Evolutionary conservation across 2,329 filamentous ascomycete genomes (phyloP).

Genomic region (Ophiostoma populinum): DNA sequence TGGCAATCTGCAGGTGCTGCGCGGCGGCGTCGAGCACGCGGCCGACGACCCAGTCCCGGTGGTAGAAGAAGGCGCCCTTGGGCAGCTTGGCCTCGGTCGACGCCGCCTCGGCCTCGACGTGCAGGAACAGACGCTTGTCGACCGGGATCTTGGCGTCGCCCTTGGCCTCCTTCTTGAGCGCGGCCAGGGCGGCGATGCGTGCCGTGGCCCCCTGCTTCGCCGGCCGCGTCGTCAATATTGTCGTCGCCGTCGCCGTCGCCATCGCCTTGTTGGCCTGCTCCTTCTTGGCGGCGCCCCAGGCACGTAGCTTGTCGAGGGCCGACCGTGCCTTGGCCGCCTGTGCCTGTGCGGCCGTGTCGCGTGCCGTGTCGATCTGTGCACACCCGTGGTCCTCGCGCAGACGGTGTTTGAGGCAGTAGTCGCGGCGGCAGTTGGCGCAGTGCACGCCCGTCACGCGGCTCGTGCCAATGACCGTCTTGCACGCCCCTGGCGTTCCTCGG

Average conservation of each 20-base stretch:
- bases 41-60: slow-evolving; percentile 77
- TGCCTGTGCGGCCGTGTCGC: slow-evolving; percentile 20
- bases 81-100: slow-evolving; percentile 73
- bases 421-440: slow-evolving; percentile 52
- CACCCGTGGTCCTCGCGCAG: slow-evolving; percentile 73
- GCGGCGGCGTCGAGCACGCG: slow-evolving; percentile 65
- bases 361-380: slow-evolving; percentile 39
- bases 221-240: too few relatives aligned
- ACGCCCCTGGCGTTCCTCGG: slow-evolving; percentile 24
- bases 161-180: slow-evolving; percentile 73
- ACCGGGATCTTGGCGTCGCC: slow-evolving; percentile 66
- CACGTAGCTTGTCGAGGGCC: slow-evolving; percentile 59
- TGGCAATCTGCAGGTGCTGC: slow-evolving; percentile 59
- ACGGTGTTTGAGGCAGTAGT: slow-evolving; percentile 65
- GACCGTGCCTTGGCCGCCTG: slow-evolving; percentile 49
- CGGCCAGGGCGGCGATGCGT: slow-evolving; percentile 52
- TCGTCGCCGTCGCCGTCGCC: slow-evolving; percentile 41
- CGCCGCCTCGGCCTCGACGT: slow-evolving; percentile 78
- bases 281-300: slow-evolving; percentile 65
- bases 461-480: slow-evolving; percentile 57
- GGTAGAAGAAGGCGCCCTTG: slow-evolving; percentile 65
- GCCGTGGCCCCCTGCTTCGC: slow-evolving; percentile 33
- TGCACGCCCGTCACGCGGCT: slow-evolving; percentile 50
- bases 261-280: slow-evolving; percentile 40
- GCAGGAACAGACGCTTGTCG: slow-evolving; percentile 79